Evolutionary conservation across 2,329 filamentous ascomycete species (phyloP).

Genomic region (Pseudogymnoascus sp.): DNA sequence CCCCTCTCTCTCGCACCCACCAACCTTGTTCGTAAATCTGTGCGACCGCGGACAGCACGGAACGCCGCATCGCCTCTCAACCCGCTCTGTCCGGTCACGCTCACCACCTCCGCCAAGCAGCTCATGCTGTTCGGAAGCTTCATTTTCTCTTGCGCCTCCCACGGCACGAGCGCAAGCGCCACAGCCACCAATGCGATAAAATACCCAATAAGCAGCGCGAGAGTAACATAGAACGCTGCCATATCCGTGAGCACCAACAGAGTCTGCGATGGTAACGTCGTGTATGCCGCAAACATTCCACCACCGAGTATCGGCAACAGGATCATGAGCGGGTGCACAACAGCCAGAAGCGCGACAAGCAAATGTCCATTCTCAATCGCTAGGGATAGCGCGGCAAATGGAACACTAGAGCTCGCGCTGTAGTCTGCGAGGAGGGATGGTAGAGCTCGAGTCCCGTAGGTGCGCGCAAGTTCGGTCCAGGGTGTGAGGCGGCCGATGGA

Average conservation of each 20-base stretch:
- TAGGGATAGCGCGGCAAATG: conserved; percentile 29
- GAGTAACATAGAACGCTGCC: conserved; percentile 63
- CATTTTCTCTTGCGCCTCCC: conserved; percentile 42
- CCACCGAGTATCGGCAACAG: conserved; percentile 59
- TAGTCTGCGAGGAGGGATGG: conserved; percentile 63
- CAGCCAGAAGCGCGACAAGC: conserved; percentile 48
- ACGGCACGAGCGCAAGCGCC: conserved; percentile 2
- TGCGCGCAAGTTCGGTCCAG: conserved; percentile 53
- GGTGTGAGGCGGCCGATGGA: conserved; percentile 58
- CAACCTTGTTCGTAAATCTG: conserved; percentile 60
- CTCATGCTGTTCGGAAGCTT: conserved; percentile 65
- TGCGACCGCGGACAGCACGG: conserved; percentile 55
- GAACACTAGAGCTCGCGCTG: conserved; percentile 33
- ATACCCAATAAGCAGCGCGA: conserved; percentile 64
- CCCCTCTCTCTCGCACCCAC: conserved; percentile 24
- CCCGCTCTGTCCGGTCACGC: conserved; percentile 66
- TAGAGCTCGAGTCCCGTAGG: conserved; percentile 52
- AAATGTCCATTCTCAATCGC: conserved; percentile 54
- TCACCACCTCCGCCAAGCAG: conserved; percentile 67
- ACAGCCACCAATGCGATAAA: conserved; percentile 53
- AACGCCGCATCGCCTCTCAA: conserved; percentile 67
- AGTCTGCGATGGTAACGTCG: conserved; percentile 37
- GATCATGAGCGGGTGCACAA: conserved; percentile 51
- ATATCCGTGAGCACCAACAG: conserved; percentile 65
- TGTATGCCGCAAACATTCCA: conserved; percentile 67